These are phyloP conservation scores for Globisporangium acanthophoron DNA, from an alignment of 352 stramenopile genomes.

Conservation along the genomic window DNA sequence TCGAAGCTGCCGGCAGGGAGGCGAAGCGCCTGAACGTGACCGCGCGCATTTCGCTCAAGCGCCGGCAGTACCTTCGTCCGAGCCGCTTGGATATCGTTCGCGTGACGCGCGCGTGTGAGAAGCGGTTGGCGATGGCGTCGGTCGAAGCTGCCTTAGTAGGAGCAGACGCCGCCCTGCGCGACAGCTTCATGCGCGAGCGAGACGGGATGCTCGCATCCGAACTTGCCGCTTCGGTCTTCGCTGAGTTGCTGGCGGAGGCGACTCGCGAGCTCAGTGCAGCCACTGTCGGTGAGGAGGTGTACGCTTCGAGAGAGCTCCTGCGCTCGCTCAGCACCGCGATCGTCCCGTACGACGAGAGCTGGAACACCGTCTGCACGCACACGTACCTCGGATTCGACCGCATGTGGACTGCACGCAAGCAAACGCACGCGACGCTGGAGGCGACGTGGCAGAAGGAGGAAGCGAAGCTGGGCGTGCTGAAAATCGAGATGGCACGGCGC, in stretches of 20 bases:
- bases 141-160: conserved; percentile 40
- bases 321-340: conserved; percentile 8
- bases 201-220: conserved; percentile 17
- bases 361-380: background rate
- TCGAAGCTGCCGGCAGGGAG: conserved; percentile 25
- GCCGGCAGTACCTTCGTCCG: conserved; percentile 10
- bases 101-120: conserved; percentile 49
- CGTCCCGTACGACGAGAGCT: conserved; percentile 4
- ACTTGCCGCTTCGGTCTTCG: conserved; percentile 21
- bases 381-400: conserved; percentile 26
- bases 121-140: conserved; percentile 51
- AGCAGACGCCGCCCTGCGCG: conserved; percentile 24
- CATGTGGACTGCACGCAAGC: conserved; percentile 35
- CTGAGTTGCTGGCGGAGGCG: conserved; percentile 17
- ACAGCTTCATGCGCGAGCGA: conserved; percentile 26
- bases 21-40: conserved; percentile 25
- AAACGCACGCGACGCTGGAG: conserved; percentile 26
- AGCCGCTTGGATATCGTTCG: conserved; percentile 42
- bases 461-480: conserved; percentile 36
- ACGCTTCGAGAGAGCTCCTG: conserved; percentile 4
- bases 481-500: conserved; percentile 41
- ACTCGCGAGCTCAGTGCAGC: conserved; percentile 23
- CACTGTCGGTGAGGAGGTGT: conserved; percentile 13
- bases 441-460: conserved; percentile 40
- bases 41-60: conserved; percentile 28